Percentiles rank a stretch among this genome's conserved stretches.
Evolutionary conservation across 2,329 filamentous ascomycete species (phyloP).

Genomic region (Nannizziopsis barbatae): DNA sequence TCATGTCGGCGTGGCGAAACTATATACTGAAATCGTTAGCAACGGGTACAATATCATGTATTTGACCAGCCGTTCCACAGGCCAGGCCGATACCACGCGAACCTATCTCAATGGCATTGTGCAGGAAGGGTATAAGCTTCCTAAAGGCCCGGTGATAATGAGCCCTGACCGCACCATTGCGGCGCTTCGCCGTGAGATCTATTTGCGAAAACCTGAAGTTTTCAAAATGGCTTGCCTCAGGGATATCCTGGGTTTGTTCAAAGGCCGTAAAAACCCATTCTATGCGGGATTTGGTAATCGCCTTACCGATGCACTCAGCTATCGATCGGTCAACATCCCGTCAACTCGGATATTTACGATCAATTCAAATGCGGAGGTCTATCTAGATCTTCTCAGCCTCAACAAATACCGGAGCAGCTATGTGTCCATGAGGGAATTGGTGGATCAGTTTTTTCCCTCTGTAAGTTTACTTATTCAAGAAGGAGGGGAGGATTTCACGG

Average conservation of each 20-base stretch:
- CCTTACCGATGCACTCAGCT: slow-evolving; percentile 89
- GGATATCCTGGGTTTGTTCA: slow-evolving; percentile 84
- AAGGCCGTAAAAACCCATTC: slow-evolving; percentile 66
- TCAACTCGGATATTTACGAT: slow-evolving; percentile 94
- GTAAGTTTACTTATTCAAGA: slow-evolving; percentile 75
- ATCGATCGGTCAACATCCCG: slow-evolving; percentile 90
- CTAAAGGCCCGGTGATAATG: slow-evolving; percentile 85
- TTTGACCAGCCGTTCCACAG: slow-evolving; percentile 84
- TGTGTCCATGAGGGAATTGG: slow-evolving; percentile 90
- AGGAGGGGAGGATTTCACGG: slow-evolving; percentile 88
- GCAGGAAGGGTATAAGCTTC: slow-evolving; percentile 76
- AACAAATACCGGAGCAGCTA: slow-evolving; percentile 97
- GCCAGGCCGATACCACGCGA: slow-evolving; percentile 81
- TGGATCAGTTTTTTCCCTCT: slow-evolving; percentile 96
- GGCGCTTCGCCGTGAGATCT: slow-evolving; percentile 80
- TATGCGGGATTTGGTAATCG: slow-evolving; percentile 97
- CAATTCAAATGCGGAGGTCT: slow-evolving; percentile 94
- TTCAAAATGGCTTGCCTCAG: slow-evolving; percentile 99
- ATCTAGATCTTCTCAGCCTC: slow-evolving; percentile 73
- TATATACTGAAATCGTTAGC: slow-evolving; percentile 87
- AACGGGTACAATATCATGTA: slow-evolving; percentile 99
- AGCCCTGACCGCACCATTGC: slow-evolving; percentile 93
- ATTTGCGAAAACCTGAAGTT: slow-evolving; percentile 89
- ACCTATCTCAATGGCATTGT: slow-evolving; percentile 80
- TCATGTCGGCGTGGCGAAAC: slow-evolving; percentile 87